Evolutionary conservation across 768 basidiomycete species (phyloP).

Genomic region (Pisolithus orientalis): DNA sequence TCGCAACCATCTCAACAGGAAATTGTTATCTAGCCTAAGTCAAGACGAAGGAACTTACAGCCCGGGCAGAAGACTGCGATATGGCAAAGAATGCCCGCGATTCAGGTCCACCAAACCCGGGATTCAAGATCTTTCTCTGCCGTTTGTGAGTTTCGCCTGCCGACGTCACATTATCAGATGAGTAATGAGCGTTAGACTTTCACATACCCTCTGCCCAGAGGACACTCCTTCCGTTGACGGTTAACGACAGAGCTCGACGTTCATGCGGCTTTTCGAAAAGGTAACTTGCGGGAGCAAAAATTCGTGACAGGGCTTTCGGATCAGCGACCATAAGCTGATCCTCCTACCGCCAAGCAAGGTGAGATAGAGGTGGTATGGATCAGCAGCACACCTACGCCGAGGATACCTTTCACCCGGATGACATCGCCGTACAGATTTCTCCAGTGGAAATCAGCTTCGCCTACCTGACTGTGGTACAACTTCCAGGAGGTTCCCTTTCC

Average conservation of each 20-base stretch:
- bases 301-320: conserved; percentile 36
- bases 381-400: conserved; percentile 16
- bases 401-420: conserved; percentile 21
- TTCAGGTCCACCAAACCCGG: conserved; percentile 49
- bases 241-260: conserved; percentile 9
- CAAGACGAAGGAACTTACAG: conserved; percentile 8
- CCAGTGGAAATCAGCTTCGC: conserved; percentile 24
- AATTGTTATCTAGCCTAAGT: not conserved
- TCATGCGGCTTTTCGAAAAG: conserved; percentile 33
- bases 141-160: conserved; percentile 41
- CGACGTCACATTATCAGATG: not conserved
- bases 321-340: conserved; percentile 42
- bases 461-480: conserved; percentile 21
- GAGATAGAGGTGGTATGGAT: conserved; percentile 2
- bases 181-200: not conserved
- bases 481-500: conserved; percentile 28
- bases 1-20: conserved; percentile 13
- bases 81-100: conserved; percentile 45
- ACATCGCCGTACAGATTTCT: conserved; percentile 23
- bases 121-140: conserved; percentile 48
- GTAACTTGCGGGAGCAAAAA: conserved; percentile 39
- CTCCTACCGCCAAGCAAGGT: conserved; percentile 24
- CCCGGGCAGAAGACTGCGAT: conserved; percentile 34
- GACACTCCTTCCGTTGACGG: conserved; percentile 29
- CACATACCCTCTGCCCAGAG: conserved; percentile 36